Evolutionary conservation across 345 rosid species (phyloP).

Genomic region (Eutrema japonicum): DNA sequence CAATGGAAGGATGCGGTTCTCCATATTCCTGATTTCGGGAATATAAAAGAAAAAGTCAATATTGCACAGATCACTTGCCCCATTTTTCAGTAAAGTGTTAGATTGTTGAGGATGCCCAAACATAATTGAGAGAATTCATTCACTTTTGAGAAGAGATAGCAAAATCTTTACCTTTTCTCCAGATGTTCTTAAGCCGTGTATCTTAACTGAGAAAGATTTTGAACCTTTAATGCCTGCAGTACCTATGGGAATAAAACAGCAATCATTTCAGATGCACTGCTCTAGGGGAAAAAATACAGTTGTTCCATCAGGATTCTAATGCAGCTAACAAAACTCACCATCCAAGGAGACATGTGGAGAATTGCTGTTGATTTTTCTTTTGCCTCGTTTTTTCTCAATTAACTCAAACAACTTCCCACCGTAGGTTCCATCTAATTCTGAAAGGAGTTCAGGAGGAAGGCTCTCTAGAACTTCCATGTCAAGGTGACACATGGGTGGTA

Average conservation of each 20-base stretch:
- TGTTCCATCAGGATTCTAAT: not conserved
- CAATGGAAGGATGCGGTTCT: constrained; percentile 15
- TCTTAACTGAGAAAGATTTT: constrained; percentile 42
- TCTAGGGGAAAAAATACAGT: not conserved
- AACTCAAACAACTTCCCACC: constrained; percentile 69
- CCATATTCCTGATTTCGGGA: constrained; percentile 30
- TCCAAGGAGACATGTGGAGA: constrained; percentile 36
- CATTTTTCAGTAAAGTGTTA: not conserved
- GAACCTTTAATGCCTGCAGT: constrained; percentile 31
- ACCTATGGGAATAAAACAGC: constrained; percentile 1
- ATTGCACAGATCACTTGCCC: not conserved
- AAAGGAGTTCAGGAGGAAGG: constrained; percentile 81
- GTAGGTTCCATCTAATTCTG: constrained; percentile 81
- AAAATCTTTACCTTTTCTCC: constrained; percentile 52
- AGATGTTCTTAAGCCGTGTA: constrained; percentile 27
- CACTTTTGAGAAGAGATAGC: constrained; percentile 19
- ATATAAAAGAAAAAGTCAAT: not conserved
- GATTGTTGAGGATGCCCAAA: not conserved
- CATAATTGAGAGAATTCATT: not conserved
- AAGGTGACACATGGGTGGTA: constrained; percentile 73
- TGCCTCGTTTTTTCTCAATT: constrained; percentile 57
- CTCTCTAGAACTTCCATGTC: constrained; percentile 79
- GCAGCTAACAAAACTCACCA: constrained; percentile 47
- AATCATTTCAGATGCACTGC: constrained; percentile 17
- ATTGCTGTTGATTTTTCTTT: constrained; percentile 42